phyloP scores from a whole-genome alignment of 257 asterid genomes.

The Primulina eburnea region DNA sequence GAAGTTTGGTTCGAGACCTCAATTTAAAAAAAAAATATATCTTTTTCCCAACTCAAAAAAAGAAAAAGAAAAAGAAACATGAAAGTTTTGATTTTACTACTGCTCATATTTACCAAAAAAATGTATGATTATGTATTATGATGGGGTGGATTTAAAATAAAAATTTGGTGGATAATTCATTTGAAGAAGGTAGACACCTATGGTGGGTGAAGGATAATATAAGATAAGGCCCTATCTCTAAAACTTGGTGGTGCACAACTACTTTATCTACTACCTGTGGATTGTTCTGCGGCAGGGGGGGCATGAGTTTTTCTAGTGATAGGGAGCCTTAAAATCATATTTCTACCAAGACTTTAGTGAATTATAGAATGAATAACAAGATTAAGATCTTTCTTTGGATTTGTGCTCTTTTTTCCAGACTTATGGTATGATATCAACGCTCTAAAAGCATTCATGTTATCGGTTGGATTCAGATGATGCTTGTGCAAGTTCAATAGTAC shows the following conservation, averaged over 20 bases:
- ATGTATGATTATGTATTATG: not conserved
- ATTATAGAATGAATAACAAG: not conserved
- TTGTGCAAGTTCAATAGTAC: too few relatives aligned
- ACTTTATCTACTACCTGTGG: conserved; percentile 17
- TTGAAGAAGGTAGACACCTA: conserved; percentile 19
- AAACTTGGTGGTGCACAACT: conserved; percentile 32
- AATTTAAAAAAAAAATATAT: too few relatives aligned
- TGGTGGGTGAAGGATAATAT: conserved; percentile 22
- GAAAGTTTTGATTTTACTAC: too few relatives aligned
- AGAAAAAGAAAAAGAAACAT: too few relatives aligned
- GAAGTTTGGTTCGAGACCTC: too few relatives aligned
- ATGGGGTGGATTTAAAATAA: not conserved
- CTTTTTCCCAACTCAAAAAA: too few relatives aligned
- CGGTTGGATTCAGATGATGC: too few relatives aligned
- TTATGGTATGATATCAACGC: too few relatives aligned
- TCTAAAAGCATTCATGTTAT: too few relatives aligned
- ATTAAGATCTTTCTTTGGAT: too few relatives aligned
- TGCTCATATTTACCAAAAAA: not conserved
- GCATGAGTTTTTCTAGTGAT: not conserved
- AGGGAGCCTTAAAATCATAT: not conserved
- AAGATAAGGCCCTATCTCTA: conserved; percentile 71
- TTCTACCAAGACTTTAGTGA: not conserved
- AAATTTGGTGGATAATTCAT: conserved; percentile 8
- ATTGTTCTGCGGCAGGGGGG: not conserved
- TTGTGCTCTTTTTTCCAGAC: not conserved